phyloP scores from a whole-genome alignment of 176 grass and related monocot genomes.

The Oryza glumipatula region DNA sequence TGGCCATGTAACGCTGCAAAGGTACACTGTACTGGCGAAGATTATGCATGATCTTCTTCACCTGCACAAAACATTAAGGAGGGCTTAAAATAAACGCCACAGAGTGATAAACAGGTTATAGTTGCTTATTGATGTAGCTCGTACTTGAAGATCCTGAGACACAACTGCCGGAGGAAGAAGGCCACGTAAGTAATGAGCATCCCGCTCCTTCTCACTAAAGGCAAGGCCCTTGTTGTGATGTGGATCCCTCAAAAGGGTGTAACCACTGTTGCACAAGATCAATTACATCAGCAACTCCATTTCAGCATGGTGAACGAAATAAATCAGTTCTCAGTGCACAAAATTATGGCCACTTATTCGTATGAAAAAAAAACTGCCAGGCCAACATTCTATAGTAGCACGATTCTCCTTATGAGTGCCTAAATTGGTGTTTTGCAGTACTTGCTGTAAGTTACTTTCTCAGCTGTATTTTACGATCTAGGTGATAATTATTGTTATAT shows the following conservation, averaged over 20 bases:
- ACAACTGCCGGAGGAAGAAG: conserved; percentile 87
- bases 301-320: not conserved
- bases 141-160: conserved; percentile 80
- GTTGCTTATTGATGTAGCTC: not conserved
- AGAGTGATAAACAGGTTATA: conserved; percentile 10
- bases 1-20: conserved; percentile 87
- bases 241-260: conserved; percentile 88
- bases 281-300: conserved; percentile 35
- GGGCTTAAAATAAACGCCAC: not conserved
- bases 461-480: not conserved
- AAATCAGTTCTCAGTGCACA: not conserved
- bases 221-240: conserved; percentile 94
- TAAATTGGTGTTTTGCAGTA: not conserved
- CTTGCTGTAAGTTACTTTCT: not conserved
- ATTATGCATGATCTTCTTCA: conserved; percentile 86
- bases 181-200: conserved; percentile 89
- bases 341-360: not conserved
- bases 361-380: conserved; percentile 2
- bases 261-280: conserved; percentile 65
- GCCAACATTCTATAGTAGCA: not conserved
- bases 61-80: conserved; percentile 53
- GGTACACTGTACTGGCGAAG: conserved; percentile 85
- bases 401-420: not conserved
- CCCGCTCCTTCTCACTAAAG: conserved; percentile 81
- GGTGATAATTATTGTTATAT: not conserved